These are phyloP conservation scores for Aristolochia fimbriata DNA, from an alignment of 164 flowering plant genomes.

Conservation along the genomic window DNA sequence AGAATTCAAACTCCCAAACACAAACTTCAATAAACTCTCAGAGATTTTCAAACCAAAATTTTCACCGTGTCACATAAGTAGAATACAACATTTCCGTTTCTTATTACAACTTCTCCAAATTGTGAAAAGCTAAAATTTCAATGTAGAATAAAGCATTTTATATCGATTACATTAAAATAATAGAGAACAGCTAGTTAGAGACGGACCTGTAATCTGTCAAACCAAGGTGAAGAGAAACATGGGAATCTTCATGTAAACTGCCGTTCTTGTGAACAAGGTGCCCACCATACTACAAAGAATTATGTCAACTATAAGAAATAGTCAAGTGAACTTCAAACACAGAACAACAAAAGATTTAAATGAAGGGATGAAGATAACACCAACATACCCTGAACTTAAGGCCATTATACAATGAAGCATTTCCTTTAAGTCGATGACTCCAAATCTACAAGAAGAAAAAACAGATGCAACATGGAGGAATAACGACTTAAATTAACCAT, in stretches of 20 bases:
- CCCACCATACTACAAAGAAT: conserved; percentile 55
- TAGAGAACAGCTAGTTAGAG: conserved; percentile 1
- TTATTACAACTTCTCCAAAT: no score
- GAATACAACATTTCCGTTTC: no score
- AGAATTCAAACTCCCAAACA: no score
- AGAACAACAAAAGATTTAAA: not conserved
- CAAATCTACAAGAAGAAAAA: conserved; percentile 43
- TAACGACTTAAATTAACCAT: not conserved
- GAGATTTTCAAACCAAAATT: no score
- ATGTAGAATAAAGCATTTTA: no score
- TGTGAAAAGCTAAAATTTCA: no score
- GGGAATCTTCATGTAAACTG: conserved; percentile 24
- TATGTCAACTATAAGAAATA: not conserved
- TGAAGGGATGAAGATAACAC: not conserved
- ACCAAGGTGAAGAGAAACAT: conserved; percentile 66
- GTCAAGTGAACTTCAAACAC: not conserved
- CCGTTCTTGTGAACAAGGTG: conserved; percentile 11
- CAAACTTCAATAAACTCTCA: no score
- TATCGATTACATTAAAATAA: no score
- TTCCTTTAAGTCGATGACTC: conserved; percentile 44
- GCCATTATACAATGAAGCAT: conserved; percentile 63
- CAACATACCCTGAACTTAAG: conserved; percentile 72
- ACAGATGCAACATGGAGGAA: not conserved
- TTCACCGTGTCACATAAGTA: no score
- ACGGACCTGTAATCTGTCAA: conserved; percentile 83